phyloP scores from a whole-genome alignment of 177 flowering plant genomes.

The Vitis hybrid region DNA sequence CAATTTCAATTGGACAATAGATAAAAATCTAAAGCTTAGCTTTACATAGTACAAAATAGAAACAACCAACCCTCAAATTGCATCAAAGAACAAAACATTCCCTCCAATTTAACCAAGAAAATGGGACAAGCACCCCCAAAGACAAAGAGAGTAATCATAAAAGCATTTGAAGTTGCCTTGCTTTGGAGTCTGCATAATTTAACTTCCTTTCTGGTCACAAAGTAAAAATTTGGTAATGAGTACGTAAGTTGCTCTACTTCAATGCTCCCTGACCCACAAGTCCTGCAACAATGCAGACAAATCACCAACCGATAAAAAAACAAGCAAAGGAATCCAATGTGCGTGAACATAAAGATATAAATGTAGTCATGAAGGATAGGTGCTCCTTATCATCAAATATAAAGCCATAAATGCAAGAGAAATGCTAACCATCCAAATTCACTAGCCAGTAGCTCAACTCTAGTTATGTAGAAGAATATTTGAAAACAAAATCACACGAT shows the following conservation, averaged over 20 bases:
- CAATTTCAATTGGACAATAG: not conserved
- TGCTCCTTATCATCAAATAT: conserved; percentile 4
- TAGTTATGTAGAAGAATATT: not conserved
- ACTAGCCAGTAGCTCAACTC: not conserved
- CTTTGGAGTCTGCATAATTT: conserved; percentile 73
- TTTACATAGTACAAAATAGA: not conserved
- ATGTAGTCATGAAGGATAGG: conserved; percentile 12
- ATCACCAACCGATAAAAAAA: conserved; percentile 27
- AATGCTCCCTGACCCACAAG: conserved; percentile 52
- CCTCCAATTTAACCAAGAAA: not conserved
- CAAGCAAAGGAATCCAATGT: conserved; percentile 31
- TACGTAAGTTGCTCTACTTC: conserved; percentile 14
- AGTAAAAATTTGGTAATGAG: conserved; percentile 8
- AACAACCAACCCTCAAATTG: not conserved
- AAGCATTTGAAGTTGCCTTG: conserved; percentile 46
- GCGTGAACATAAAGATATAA: conserved; percentile 24
- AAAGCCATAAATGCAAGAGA: not conserved
- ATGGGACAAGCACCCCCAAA: not conserved
- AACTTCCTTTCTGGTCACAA: conserved; percentile 12
- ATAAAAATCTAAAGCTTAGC: conserved; percentile 3
- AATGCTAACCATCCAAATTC: no score
- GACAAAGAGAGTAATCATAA: conserved; percentile 1
- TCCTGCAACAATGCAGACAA: conserved; percentile 32
- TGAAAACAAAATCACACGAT: not conserved
- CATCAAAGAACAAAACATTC: not conserved